Evolutionary conservation across 2,329 filamentous ascomycete genomes (phyloP).

Genomic region (Tolypocladium tundrense): DNA sequence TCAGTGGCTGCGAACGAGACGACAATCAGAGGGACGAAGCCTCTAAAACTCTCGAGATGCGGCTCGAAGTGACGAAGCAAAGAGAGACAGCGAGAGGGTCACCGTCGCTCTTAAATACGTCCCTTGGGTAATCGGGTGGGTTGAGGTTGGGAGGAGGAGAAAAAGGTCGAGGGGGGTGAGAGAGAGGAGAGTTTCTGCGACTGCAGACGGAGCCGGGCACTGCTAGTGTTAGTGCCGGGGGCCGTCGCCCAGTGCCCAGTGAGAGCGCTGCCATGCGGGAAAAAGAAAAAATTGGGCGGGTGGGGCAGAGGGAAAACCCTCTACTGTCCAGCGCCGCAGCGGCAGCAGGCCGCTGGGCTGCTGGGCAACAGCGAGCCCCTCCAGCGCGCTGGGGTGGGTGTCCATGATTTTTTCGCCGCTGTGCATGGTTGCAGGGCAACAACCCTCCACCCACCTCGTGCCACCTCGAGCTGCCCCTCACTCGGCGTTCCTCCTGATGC

Average conservation of each 20-base stretch:
- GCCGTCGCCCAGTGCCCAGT: not conserved
- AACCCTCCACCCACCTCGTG: slow-evolving; percentile 5
- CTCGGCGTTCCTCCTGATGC: not conserved
- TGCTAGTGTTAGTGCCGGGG: not conserved
- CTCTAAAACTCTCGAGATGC: slow-evolving; percentile 8
- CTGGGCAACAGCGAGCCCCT: not conserved
- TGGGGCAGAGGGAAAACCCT: slow-evolving; percentile 8
- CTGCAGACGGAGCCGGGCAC: not conserved
- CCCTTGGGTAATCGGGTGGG: slow-evolving; percentile 18
- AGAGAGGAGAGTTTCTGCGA: slow-evolving; percentile 12
- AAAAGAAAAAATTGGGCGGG: slow-evolving; percentile 10
- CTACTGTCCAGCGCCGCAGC: not conserved
- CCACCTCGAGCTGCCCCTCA: not conserved
- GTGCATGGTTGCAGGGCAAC: slow-evolving; percentile 6
- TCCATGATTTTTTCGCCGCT: not conserved
- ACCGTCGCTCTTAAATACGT: slow-evolving; percentile 30
- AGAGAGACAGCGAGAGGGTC: slow-evolving; percentile 27
- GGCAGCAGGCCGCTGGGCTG: not conserved
- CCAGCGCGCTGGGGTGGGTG: not conserved
- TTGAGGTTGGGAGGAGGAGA: slow-evolving; percentile 11
- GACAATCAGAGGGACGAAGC: slow-evolving; percentile 2
- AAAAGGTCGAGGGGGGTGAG: slow-evolving; percentile 9
- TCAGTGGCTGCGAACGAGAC: slow-evolving; percentile 11
- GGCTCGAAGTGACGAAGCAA: slow-evolving; percentile 21
- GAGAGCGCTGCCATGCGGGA: slow-evolving; percentile 1